Base-by-base conservation (phyloP, 805 yeast species). In the Kodamaea jinghongensis region DNA sequence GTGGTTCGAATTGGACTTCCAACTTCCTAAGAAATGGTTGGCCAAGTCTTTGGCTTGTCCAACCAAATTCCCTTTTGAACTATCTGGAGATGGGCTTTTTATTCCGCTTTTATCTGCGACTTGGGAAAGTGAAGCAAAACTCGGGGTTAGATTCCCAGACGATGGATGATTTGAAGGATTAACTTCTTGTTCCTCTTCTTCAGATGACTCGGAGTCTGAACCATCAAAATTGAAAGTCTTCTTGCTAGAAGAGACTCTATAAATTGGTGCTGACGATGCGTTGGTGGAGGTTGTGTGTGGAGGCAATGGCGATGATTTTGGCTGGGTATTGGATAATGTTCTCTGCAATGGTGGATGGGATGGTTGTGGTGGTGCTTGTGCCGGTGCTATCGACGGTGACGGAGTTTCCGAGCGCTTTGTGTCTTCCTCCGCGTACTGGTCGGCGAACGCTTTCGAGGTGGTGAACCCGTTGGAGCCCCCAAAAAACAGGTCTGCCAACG, bases 61-160 rank as follows among this genome's bases (percentile, higher is more conserved):
- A 36, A 62, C 64, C 11, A 62, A 34, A 28, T 52, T 57, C 27
- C 39, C 25, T 11, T 31, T 41, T 20, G 34, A 14, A 34, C 28
- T 14, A 16, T 56, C 65, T 2, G 62, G 55, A n/a, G 61, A 46
- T 1, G 66, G 57, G 33, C 55, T 54, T 15, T 52, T 43, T 31
- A 65, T 61, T 4, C 72, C 71, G 43, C 56, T 67, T 35, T 56
- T 58, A 22, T 72, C 79, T 2, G 81, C 81, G 16, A 77, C 78
- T 45, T 73, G 77, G 39, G 74, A 69, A 33, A 74, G 53, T 1
- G 77, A 66, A 15, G 74, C 69, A 45, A 65, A 73, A 38, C 75
- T 71, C 15, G 56, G 47, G 17, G 58, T 53, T 17, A 31, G 15
- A 31, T 32, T 33, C 16, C 39, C 28, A 2, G 36, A 15, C 9